Percentiles rank a stretch among this genome's conserved stretches.
Evolutionary conservation across 1,139 yeast species (phyloP).

Genomic region (Geotrichum aggregatum): DNA sequence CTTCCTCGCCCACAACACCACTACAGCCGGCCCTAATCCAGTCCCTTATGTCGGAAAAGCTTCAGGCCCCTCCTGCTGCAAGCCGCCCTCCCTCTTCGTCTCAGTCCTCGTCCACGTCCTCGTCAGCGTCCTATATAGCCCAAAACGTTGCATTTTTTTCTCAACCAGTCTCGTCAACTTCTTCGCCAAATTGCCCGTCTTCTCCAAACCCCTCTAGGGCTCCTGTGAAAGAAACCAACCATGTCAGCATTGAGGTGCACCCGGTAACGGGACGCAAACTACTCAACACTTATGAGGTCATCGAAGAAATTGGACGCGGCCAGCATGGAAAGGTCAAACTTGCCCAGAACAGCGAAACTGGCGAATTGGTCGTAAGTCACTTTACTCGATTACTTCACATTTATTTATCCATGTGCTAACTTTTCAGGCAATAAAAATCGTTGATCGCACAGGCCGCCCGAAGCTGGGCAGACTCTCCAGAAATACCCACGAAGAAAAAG

Average conservation of each 20-base stretch:
- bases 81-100: constrained; percentile 3
- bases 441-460: constrained; percentile 70
- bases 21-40: constrained; percentile 1
- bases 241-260: constrained; percentile 79
- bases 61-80: not conserved
- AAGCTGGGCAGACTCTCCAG: constrained; percentile 48
- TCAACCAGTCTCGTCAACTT: not conserved
- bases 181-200: constrained; percentile 12
- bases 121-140: not conserved
- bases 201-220: constrained; percentile 11
- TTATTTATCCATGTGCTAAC: not conserved
- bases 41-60: constrained; percentile 8
- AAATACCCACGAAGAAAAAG: constrained; percentile 62
- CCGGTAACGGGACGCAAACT: constrained; percentile 81
- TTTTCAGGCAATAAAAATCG: constrained; percentile 73
- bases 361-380: constrained; percentile 52
- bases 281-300: constrained; percentile 84
- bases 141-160: not conserved
- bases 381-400: not conserved
- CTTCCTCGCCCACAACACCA: constrained; percentile 5
- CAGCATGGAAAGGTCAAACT: constrained; percentile 97
- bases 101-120: constrained; percentile 10
- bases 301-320: constrained; percentile 86
- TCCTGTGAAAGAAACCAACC: constrained; percentile 75
- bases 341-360: constrained; percentile 67